phyloP scores from a whole-genome alignment of 495 filamentous ascomycete genomes.

The Penicillium chermesinum region DNA sequence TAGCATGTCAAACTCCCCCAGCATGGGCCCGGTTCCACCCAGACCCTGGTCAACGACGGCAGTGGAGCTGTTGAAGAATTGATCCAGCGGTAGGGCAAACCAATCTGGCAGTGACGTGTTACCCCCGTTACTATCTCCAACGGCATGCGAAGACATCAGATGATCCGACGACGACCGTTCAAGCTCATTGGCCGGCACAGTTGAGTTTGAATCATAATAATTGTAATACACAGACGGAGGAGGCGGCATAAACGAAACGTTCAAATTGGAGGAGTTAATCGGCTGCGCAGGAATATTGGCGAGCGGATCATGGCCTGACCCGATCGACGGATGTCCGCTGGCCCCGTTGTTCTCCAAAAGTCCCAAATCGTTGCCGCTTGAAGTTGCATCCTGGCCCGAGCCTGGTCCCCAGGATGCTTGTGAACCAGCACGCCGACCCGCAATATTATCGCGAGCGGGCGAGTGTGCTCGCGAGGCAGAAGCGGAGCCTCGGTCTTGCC shows the following conservation, averaged over 20 bases:
- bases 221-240: conserved; percentile 45
- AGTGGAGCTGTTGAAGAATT: conserved; percentile 49
- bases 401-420: conserved; percentile 30
- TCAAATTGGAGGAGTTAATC: conserved; percentile 45
- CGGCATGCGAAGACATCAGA: conserved; percentile 27
- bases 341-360: conserved; percentile 29
- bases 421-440: conserved; percentile 28
- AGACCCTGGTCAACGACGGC: conserved; percentile 46
- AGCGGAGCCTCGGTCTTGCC: conserved; percentile 34
- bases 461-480: conserved; percentile 33
- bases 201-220: conserved; percentile 40
- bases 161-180: conserved; percentile 25
- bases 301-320: conserved; percentile 38
- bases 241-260: conserved; percentile 47
- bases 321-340: conserved; percentile 20
- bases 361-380: conserved; percentile 22
- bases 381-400: conserved; percentile 22
- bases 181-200: conserved; percentile 27
- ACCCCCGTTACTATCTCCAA: conserved; percentile 25
- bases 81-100: conserved; percentile 45
- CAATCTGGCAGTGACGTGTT: conserved; percentile 36
- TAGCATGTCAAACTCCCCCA: conserved; percentile 46
- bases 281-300: conserved; percentile 43
- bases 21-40: conserved; percentile 44
- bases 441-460: conserved; percentile 30